Percentiles rank a stretch among this genome's conserved stretches.
These are phyloP conservation scores for Beauveria bassiana DNA, from an alignment of 2,329 filamentous ascomycete species.

Conservation along the genomic window DNA sequence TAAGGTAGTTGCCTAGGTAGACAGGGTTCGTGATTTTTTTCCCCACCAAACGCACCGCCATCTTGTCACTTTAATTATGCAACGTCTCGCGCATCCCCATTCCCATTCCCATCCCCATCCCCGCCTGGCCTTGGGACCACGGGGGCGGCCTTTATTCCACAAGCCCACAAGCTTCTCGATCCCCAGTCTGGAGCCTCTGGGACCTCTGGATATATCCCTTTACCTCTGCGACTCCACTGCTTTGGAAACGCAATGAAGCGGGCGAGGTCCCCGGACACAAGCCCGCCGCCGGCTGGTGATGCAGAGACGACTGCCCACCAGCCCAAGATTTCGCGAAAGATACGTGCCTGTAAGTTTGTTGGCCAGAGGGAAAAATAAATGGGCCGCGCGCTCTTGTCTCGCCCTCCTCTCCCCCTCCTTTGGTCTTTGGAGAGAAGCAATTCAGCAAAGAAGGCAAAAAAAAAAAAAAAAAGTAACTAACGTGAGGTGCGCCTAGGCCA, in stretches of 20 bases:
- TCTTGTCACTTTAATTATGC: background rate
- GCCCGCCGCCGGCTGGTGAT: conserved; percentile 10
- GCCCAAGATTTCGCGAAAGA: conserved; percentile 25
- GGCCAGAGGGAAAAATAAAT: background rate
- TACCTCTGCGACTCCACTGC: conserved; percentile 9
- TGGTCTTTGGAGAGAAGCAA: too few relatives aligned
- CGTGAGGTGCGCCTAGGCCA: conserved; percentile 17
- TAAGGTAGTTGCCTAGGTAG: background rate
- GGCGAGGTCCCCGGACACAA: conserved; percentile 16
- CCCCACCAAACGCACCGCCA: background rate
- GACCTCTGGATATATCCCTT: conserved; percentile 6
- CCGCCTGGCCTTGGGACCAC: background rate
- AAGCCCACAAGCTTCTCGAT: background rate
- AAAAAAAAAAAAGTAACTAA: too few relatives aligned
- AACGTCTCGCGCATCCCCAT: background rate
- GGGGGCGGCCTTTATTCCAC: conserved; percentile 9
- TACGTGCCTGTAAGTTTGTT: conserved; percentile 23
- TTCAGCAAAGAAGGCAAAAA: too few relatives aligned
- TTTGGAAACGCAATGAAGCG: conserved; percentile 16
- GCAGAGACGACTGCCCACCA: conserved; percentile 12
- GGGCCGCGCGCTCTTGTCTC: background rate
- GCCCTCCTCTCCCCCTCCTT: too few relatives aligned
- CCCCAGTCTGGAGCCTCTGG: conserved; percentile 25
- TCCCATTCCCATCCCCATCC: too few relatives aligned
- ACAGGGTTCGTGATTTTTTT: background rate